Base-by-base conservation (phyloP, 1,284 basidiomycete genomes). In the Austroboletus novae-zelandiae region DNA sequence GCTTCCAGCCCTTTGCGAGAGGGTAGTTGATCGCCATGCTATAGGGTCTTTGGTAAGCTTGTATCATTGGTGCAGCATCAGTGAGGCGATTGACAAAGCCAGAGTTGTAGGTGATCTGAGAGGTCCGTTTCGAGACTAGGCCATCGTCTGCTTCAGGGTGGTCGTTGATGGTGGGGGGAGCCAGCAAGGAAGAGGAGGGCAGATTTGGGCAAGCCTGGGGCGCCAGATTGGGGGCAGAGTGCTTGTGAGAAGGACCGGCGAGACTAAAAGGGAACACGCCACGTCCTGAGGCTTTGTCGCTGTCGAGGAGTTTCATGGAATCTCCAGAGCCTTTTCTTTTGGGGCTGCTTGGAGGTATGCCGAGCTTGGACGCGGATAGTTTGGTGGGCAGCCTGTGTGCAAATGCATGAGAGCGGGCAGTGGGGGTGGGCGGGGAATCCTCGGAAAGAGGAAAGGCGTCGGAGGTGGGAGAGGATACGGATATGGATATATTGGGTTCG, bases 81-180 rank as follows among this genome's bases (percentile, higher is more conserved):
- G 76, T 70, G 40, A 88, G 73, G 23, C 85, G 81, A 61, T 90
- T 89, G 60, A 92, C 72, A 61, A 92, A 89, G 0, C 87, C 86
- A 27, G 79, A 74, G 55, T 83, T 78, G 57, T 84, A 84, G 10
- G 90, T 74, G 52, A 91, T 84, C 68, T 92, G 89, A 4, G 90
- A 92, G 0, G 81, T 74, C 17, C 89, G 80, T 57, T 78, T 84
- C 3, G 70, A 58, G 43, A 74, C 56, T 5, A 43, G 49, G 13
- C 55, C 70, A 8, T 63, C 67, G 20, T 62, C 57, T 7, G 43
- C 36, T 17, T 56, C 53, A 1, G 59, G 53, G 27, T 55, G 49
- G 1, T 58, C 57, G 15, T 78, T 73, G 54, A 79, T 75, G 20
- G 64, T 66, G 1, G 83, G 81, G 9, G 83, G 80, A 1, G 75